Conservation (phyloP, 2,329 filamentous ascomycete species). For the Monosporascus ibericus region DNA sequence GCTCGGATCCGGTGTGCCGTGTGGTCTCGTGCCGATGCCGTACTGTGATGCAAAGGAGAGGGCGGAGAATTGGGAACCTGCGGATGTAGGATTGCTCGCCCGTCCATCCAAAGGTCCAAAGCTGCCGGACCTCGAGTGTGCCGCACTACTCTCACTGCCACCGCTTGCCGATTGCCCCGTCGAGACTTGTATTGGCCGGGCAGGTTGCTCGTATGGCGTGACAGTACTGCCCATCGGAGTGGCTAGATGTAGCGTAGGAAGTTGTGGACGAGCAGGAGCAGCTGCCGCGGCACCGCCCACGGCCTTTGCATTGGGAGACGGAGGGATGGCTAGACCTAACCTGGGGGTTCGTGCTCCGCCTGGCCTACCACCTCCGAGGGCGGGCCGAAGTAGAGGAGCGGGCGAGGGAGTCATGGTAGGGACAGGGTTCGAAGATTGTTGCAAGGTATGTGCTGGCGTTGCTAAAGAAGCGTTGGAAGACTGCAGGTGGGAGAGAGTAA, state of each 20-base stretch:
- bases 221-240: slow-evolving; percentile 81
- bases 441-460: slow-evolving; percentile 15
- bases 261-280: slow-evolving; percentile 49
- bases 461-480: slow-evolving; percentile 17
- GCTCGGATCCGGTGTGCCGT: slow-evolving; percentile 73
- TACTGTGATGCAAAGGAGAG: slow-evolving; percentile 73
- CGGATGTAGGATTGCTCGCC: slow-evolving; percentile 75
- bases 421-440: slow-evolving; percentile 26
- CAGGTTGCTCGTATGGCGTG: slow-evolving; percentile 62
- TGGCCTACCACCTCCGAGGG: slow-evolving; percentile 65
- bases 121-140: slow-evolving; percentile 77
- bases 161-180: slow-evolving; percentile 64
- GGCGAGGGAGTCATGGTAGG: slow-evolving; percentile 64
- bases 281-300: slow-evolving; percentile 49
- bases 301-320: slow-evolving; percentile 76
- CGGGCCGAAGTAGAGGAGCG: slow-evolving; percentile 75
- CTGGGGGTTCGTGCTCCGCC: slow-evolving; percentile 63
- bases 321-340: slow-evolving; percentile 84
- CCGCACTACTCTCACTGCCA: slow-evolving; percentile 72
- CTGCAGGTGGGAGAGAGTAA: slow-evolving; percentile 20
- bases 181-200: slow-evolving; percentile 45
- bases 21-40: slow-evolving; percentile 59
- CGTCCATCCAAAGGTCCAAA: slow-evolving; percentile 72
- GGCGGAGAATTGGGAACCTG: slow-evolving; percentile 80
- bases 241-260: slow-evolving; percentile 76